Conservation (phyloP, 176 grass and related monocot genomes). For the Oryza meyeriana region DNA sequence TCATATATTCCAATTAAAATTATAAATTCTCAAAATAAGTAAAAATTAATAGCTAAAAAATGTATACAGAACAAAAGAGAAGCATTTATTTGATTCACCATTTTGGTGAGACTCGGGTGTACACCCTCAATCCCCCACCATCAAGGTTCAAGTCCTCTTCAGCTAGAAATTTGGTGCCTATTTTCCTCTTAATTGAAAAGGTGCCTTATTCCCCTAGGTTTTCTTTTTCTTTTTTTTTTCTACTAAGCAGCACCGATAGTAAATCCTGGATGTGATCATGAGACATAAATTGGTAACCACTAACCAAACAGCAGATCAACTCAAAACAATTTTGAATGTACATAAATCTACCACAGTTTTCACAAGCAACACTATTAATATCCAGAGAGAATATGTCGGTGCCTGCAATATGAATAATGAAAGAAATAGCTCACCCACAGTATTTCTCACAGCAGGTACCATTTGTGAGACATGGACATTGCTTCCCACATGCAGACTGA, state of each 20-base stretch:
- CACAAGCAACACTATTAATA: background rate
- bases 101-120: background rate
- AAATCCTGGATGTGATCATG: background rate
- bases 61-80: background rate
- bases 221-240: background rate
- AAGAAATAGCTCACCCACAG: constrained; percentile 64
- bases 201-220: background rate
- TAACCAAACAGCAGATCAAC: background rate
- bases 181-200: background rate
- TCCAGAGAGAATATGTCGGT: background rate
- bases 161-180: background rate
- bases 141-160: background rate
- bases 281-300: background rate
- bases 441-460: constrained; percentile 98
- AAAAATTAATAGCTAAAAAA: constrained; percentile 29
- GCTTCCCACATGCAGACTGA: constrained; percentile 92
- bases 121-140: background rate
- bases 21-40: background rate
- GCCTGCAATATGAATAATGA: background rate
- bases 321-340: background rate
- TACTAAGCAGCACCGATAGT: background rate
- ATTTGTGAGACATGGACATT: constrained; percentile 78
- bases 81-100: background rate
- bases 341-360: background rate
- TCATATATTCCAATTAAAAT: background rate